phyloP scores from a whole-genome alignment of 1,139 yeast genomes.

The Taiozyma sp. region DNA sequence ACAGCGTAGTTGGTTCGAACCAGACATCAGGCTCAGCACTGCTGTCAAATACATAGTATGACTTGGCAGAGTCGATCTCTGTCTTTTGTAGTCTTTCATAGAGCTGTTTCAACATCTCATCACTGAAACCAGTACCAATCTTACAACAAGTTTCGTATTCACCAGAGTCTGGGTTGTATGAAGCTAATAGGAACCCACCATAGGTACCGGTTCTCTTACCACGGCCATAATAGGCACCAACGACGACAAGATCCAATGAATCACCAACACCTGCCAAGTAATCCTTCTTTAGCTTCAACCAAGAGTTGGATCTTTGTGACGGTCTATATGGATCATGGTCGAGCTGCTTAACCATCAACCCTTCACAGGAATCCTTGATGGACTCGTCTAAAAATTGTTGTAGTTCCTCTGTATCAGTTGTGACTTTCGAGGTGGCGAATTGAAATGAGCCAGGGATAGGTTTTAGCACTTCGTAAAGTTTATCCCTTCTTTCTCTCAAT shows the following conservation, averaged over 20 bases:
- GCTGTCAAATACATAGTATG: constrained; percentile 68
- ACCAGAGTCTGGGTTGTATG: constrained; percentile 85
- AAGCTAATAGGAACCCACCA: constrained; percentile 91
- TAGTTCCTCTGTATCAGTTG: constrained; percentile 72
- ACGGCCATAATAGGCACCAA: constrained; percentile 91
- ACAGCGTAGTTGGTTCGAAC: constrained; percentile 86
- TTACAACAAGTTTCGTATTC: constrained; percentile 95
- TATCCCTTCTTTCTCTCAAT: constrained; percentile 62
- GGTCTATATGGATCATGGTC: constrained; percentile 91
- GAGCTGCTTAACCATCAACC: constrained; percentile 89
- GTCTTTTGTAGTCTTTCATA: constrained; percentile 63
- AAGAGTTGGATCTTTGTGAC: constrained; percentile 87
- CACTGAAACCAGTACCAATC: constrained; percentile 96
- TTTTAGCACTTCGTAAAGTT: constrained; percentile 51
- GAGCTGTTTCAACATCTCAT: constrained; percentile 64
- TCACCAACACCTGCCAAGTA: constrained; percentile 94
- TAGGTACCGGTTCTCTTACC: constrained; percentile 95
- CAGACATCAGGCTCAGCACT: constrained; percentile 87
- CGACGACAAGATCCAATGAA: constrained; percentile 85
- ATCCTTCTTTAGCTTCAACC: constrained; percentile 95
- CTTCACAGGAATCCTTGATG: constrained; percentile 89
- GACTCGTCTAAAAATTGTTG: constrained; percentile 88
- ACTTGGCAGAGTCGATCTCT: constrained; percentile 61
- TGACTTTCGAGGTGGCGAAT: constrained; percentile 72
- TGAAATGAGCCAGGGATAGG: constrained; percentile 74